A percentile compares a stretch with the other conserved stretches of the same genome.
These are phyloP conservation scores for Escallonia rubra DNA, from an alignment of 129 eudicot genomes.

Conservation along the genomic window DNA sequence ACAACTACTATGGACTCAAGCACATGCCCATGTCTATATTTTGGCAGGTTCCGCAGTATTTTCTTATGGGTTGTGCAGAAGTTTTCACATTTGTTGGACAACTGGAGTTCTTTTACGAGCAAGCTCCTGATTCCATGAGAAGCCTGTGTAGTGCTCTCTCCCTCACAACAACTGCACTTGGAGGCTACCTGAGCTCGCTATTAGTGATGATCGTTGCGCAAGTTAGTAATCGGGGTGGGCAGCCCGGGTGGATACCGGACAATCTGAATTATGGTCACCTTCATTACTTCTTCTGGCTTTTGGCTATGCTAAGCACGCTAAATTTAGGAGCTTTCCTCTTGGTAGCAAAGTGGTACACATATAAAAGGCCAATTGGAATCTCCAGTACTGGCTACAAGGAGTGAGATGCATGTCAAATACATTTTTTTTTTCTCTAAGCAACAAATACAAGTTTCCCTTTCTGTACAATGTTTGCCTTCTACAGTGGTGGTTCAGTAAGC, in stretches of 20 bases:
- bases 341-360: conserved; percentile 24
- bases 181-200: conserved; percentile 27
- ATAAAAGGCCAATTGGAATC: conserved; percentile 14
- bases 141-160: conserved; percentile 33
- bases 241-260: conserved; percentile 41
- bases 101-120: conserved; percentile 34
- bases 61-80: conserved; percentile 29
- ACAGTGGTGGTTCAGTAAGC: no score
- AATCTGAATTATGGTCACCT: conserved; percentile 24
- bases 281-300: conserved; percentile 21
- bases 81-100: conserved; percentile 32
- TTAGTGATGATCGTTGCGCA: conserved; percentile 24
- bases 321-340: conserved; percentile 20
- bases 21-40: conserved; percentile 22
- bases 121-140: conserved; percentile 38
- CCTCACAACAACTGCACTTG: conserved; percentile 24
- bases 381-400: not conserved
- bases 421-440: no score
- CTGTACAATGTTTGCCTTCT: no score
- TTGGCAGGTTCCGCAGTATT: conserved; percentile 36
- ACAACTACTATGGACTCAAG: conserved; percentile 18
- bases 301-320: conserved; percentile 16
- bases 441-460: no score
- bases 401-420: no score
- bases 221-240: conserved; percentile 19